Base-by-base conservation (phyloP, 495 filamentous ascomycete genomes). In the Daldinia bambusicola region DNA sequence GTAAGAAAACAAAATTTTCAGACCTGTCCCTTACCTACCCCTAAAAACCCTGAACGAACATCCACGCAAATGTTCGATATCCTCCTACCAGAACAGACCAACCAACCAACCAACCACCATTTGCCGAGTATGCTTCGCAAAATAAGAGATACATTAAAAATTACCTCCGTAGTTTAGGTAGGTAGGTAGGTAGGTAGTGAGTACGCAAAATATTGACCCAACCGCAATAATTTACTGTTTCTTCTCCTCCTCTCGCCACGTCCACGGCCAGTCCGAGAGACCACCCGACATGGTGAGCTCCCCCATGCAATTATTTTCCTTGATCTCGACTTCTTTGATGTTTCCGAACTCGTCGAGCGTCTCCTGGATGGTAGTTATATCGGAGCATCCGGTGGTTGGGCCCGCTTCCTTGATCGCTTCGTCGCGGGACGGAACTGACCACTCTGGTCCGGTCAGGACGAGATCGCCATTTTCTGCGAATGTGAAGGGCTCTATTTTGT, bases 281-380 rank as follows among this genome's bases (percentile, higher is more conserved):
- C 38, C 58, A 4, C 66, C 66, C 7, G 58, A 50, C 66, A 68
- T 52, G 13, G 40, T n/a, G 10, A 52, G 20, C 14, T 56, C 31
- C 2, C 12, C 2, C 0, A 14, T 1, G n/a, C 18, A 22, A 18
- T n/a, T 22, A 4, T 16, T 7, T 34, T 63, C 60, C 8, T 14
- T 20, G 41, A 69, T 43, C 1, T 63, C 66, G 2, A 43, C 16
- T 6, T 31, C 9, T 1, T 8, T 10, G 0, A 16, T n/a, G 2
- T 57, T 22, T 4, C 67, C 67, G 6, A 52, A 1, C 18, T 57
- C 56, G 12, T 70, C 56, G 0, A 16, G 4, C 2, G 31, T 5
- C 20, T 36, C 22, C 10, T 70, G 67, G 31, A 4, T 0, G 4
- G 61, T 56, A 14, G 13, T 20, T 0, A 70, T 45, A 12, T 34